These are phyloP conservation scores for Dioscorea cayenensis DNA, from an alignment of 116 monocot genomes.

Conservation along the genomic window DNA sequence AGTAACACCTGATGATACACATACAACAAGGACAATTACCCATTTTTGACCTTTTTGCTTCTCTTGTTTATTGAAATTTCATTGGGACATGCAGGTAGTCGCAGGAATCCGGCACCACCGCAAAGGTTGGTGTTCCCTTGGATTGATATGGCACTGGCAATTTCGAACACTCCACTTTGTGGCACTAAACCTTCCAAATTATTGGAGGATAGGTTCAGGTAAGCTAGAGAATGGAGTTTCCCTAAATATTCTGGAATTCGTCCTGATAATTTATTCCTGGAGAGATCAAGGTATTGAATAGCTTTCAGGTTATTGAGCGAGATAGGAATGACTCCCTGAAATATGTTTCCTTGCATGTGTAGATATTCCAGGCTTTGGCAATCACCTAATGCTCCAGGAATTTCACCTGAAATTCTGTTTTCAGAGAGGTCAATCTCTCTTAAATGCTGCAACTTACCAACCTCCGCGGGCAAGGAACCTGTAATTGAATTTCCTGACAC, in stretches of 20 bases:
- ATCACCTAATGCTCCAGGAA: constrained; percentile 7
- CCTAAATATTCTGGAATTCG: not conserved
- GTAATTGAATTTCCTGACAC: constrained; percentile 1
- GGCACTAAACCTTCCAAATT: not conserved
- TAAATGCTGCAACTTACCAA: constrained; percentile 16
- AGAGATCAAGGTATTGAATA: not conserved
- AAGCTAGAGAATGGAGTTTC: not conserved
- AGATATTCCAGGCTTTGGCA: constrained; percentile 23
- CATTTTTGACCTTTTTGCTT: not conserved
- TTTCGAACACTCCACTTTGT: not conserved
- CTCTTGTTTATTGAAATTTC: not conserved
- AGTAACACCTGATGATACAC: not conserved
- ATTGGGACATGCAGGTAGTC: not conserved
- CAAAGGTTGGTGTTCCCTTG: not conserved
- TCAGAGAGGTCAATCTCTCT: not conserved
- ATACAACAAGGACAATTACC: not conserved
- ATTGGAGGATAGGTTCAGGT: not conserved
- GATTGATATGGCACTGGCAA: not conserved
- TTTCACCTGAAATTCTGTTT: constrained; percentile 24
- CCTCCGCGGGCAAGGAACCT: constrained; percentile 16
- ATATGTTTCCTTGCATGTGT: constrained; percentile 11
- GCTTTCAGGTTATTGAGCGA: not conserved
- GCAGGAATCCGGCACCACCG: not conserved
- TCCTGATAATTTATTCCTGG: not conserved
- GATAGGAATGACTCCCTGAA: constrained; percentile 35